A percentile compares a stretch with the other conserved stretches of the same genome.
These are phyloP conservation scores for Amanita subjunquillea DNA, from an alignment of 768 basidiomycete genomes.

Conservation along the genomic window DNA sequence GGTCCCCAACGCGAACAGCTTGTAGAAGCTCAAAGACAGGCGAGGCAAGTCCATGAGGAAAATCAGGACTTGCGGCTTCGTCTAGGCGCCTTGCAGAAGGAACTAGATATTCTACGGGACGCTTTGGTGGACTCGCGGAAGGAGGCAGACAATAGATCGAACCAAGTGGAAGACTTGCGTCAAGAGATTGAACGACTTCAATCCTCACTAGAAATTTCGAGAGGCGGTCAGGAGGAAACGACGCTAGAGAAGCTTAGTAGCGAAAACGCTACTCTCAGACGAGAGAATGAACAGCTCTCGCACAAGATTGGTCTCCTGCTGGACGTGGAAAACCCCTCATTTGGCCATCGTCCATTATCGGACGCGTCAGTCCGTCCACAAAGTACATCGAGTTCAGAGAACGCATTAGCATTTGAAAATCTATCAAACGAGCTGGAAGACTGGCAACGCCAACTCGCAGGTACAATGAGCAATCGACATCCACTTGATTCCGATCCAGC, in stretches of 20 bases:
- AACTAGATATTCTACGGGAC: slow-evolving; percentile 62
- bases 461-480: slow-evolving; percentile 65
- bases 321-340: slow-evolving; percentile 74
- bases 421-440: slow-evolving; percentile 76
- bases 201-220: slow-evolving; percentile 61
- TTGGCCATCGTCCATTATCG: slow-evolving; percentile 55
- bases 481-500: slow-evolving; percentile 50
- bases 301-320: slow-evolving; percentile 86
- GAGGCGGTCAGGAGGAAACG: slow-evolving; percentile 70
- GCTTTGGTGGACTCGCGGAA: slow-evolving; percentile 62
- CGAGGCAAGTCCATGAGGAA: slow-evolving; percentile 58
- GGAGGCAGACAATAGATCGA: slow-evolving; percentile 69
- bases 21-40: slow-evolving; percentile 69
- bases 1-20: slow-evolving; percentile 63
- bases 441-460: slow-evolving; percentile 79
- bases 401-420: slow-evolving; percentile 64
- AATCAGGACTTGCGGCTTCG: slow-evolving; percentile 70
- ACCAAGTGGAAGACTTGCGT: slow-evolving; percentile 71
- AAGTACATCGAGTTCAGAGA: slow-evolving; percentile 79
- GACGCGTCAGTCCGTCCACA: slow-evolving; percentile 44
- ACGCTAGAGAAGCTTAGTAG: slow-evolving; percentile 70
- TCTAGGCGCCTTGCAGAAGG: slow-evolving; percentile 64
- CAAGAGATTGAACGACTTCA: slow-evolving; percentile 71
- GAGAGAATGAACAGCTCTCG: slow-evolving; percentile 83
- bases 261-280: slow-evolving; percentile 71